A percentile compares a stretch with the other conserved stretches of the same genome.
Evolutionary conservation across 1,139 yeast species (phyloP).

Genomic region (Lodderomyces pseudojiufengensis): DNA sequence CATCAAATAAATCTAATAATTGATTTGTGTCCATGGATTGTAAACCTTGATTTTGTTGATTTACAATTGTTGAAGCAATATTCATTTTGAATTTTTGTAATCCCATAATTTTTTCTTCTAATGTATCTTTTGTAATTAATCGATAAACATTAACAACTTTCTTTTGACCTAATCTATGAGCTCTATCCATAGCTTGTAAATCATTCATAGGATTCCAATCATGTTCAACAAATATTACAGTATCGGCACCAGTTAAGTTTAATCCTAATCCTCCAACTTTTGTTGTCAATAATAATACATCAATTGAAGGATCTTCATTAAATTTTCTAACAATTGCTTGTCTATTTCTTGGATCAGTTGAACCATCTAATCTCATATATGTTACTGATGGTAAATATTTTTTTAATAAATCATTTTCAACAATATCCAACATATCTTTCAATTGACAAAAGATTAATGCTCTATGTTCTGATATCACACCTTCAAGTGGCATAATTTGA

Average conservation of each 20-base stretch:
- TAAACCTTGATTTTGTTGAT: slow-evolving; percentile 93
- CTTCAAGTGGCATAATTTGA: slow-evolving; percentile 47
- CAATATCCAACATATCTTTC: slow-evolving; percentile 96
- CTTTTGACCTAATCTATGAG: slow-evolving; percentile 96
- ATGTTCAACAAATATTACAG: slow-evolving; percentile 96
- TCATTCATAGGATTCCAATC: slow-evolving; percentile 99
- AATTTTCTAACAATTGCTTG: slow-evolving; percentile 89
- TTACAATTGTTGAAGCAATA: slow-evolving; percentile 92
- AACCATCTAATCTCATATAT: slow-evolving; percentile 92
- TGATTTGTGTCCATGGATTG: slow-evolving; percentile 97
- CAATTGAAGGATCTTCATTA: slow-evolving; percentile 96
- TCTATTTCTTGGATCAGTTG: slow-evolving; percentile 88
- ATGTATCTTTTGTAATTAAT: slow-evolving; percentile 84
- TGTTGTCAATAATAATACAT: slow-evolving; percentile 84
- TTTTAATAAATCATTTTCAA: slow-evolving; percentile 81
- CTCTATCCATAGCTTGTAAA: slow-evolving; percentile 98
- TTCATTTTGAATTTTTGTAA: slow-evolving; percentile 96
- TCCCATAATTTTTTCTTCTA: slow-evolving; percentile 98
- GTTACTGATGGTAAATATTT: slow-evolving; percentile 88
- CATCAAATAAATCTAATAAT: slow-evolving; percentile 82
- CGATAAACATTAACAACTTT: slow-evolving; percentile 95
- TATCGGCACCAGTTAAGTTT: slow-evolving; percentile 97
- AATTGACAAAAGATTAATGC: slow-evolving; percentile 94
- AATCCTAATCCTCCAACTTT: slow-evolving; percentile 98
- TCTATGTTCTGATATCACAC: slow-evolving; percentile 91